These are phyloP conservation scores for Paramyrothecium roridum DNA, from an alignment of 2,329 filamentous ascomycete species.

Conservation along the genomic window DNA sequence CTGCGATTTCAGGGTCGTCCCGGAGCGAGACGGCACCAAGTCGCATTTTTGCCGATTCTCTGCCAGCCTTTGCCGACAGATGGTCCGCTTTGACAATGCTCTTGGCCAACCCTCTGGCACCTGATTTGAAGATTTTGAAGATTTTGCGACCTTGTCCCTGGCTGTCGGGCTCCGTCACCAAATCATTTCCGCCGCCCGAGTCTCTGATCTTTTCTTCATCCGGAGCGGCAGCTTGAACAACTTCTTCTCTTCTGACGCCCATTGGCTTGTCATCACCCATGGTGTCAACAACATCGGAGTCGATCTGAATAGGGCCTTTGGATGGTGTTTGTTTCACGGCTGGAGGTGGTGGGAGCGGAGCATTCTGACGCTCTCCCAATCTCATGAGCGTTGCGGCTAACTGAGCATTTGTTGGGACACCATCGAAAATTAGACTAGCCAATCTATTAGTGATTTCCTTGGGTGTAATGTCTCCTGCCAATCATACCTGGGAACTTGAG, in stretches of 20 bases:
- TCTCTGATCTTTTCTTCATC: conserved; percentile 26
- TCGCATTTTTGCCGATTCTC: conserved; percentile 62
- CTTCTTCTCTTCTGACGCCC: conserved; percentile 42
- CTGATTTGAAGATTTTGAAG: conserved; percentile 63
- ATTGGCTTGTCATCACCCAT: conserved; percentile 17
- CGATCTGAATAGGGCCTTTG: background rate
- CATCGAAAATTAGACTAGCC: conserved; percentile 69
- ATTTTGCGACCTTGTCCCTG: conserved; percentile 30
- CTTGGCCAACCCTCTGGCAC: conserved; percentile 64
- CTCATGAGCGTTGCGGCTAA: conserved; percentile 73
- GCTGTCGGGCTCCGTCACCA: conserved; percentile 44
- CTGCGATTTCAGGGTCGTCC: conserved; percentile 22
- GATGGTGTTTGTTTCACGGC: background rate
- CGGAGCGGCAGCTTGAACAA: conserved; percentile 52
- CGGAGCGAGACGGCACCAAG: conserved; percentile 27
- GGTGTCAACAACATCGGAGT: conserved; percentile 32
- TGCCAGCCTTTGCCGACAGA: conserved; percentile 56
- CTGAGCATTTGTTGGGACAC: conserved; percentile 77
- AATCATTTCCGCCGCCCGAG: conserved; percentile 31
- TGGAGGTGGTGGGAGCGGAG: conserved; percentile 59
- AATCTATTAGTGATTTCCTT: conserved; percentile 50
- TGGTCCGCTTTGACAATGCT: conserved; percentile 67
- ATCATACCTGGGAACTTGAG: too few relatives aligned
- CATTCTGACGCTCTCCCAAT: conserved; percentile 72
- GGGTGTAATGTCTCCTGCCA: too few relatives aligned